Percentiles rank a stretch among this genome's conserved stretches.
Evolutionary conservation across 768 basidiomycete species (phyloP).

Genomic region (Boletus patriciae): DNA sequence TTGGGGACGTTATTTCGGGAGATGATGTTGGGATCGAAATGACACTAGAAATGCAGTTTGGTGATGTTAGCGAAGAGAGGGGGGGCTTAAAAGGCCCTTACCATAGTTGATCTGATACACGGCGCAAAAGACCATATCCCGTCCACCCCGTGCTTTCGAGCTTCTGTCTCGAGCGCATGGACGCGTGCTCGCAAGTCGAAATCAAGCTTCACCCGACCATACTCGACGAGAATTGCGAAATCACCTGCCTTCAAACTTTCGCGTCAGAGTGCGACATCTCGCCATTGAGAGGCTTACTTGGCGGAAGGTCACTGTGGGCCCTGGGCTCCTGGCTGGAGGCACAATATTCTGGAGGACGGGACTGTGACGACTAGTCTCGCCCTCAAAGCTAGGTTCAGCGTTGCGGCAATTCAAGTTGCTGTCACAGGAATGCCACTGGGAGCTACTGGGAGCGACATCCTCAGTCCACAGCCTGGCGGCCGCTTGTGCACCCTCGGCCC

Average conservation of each 20-base stretch:
- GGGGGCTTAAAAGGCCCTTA: constrained; percentile 22
- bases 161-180: constrained; percentile 50
- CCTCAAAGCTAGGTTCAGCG: too few relatives aligned
- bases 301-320: constrained; percentile 47
- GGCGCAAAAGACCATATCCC: constrained; percentile 46
- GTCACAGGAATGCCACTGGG: too few relatives aligned
- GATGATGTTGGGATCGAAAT: constrained; percentile 46
- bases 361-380: too few relatives aligned
- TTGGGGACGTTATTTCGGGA: constrained; percentile 46
- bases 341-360: too few relatives aligned
- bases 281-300: constrained; percentile 40
- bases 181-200: constrained; percentile 55
- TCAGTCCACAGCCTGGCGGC: too few relatives aligned
- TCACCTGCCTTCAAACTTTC: constrained; percentile 54
- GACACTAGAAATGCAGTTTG: constrained; percentile 36
- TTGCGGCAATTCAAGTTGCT: too few relatives aligned
- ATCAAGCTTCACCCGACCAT: constrained; percentile 54
- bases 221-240: constrained; percentile 61
- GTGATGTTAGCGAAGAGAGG: not conserved
- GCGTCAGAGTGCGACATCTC: not conserved
- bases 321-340: too few relatives aligned
- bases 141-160: constrained; percentile 32
- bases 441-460: too few relatives aligned
- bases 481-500: too few relatives aligned
- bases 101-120: constrained; percentile 61